Percentiles rank a stretch among this genome's conserved stretches.
phyloP scores from a whole-genome alignment of 2,329 filamentous ascomycete species.

The Calonectria fujianensis region DNA sequence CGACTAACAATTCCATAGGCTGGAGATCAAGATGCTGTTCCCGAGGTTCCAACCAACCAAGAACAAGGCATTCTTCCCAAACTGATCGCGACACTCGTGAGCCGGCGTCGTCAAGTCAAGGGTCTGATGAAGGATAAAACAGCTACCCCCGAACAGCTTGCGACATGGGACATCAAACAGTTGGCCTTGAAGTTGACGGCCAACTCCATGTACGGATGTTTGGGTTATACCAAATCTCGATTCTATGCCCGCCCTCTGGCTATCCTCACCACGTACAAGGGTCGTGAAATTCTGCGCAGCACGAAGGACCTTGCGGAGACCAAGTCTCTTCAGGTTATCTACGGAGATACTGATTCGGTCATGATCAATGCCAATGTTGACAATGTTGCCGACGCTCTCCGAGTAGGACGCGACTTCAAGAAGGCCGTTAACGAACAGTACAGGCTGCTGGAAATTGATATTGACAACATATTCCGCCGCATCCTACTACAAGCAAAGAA shows the following conservation, averaged over 20 bases:
- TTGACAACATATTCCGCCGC: constrained; percentile 96
- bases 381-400: constrained; percentile 91
- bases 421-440: constrained; percentile 95
- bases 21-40: constrained; percentile 90
- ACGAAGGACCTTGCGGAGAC: constrained; percentile 97
- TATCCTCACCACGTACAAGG: constrained; percentile 97
- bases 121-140: constrained; percentile 96
- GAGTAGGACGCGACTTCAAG: constrained; percentile 96
- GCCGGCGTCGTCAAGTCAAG: constrained; percentile 93
- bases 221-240: constrained; percentile 96
- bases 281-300: constrained; percentile 95
- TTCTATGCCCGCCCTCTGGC: constrained; percentile 97
- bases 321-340: constrained; percentile 94
- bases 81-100: constrained; percentile 94
- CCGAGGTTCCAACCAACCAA: constrained; percentile 87
- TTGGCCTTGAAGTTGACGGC: constrained; percentile 96
- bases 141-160: constrained; percentile 89
- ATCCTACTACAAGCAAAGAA: constrained; percentile 98
- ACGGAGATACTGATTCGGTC: constrained; percentile 98
- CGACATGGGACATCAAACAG: constrained; percentile 99
- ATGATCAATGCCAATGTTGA: constrained; percentile 99
- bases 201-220: constrained; percentile 99
- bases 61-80: constrained; percentile 90
- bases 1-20: constrained; percentile 57
- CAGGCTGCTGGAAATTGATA: constrained; percentile 94